These are phyloP conservation scores for Ustilago tritici DNA, from an alignment of 1,284 basidiomycete genomes.

Conservation along the genomic window DNA sequence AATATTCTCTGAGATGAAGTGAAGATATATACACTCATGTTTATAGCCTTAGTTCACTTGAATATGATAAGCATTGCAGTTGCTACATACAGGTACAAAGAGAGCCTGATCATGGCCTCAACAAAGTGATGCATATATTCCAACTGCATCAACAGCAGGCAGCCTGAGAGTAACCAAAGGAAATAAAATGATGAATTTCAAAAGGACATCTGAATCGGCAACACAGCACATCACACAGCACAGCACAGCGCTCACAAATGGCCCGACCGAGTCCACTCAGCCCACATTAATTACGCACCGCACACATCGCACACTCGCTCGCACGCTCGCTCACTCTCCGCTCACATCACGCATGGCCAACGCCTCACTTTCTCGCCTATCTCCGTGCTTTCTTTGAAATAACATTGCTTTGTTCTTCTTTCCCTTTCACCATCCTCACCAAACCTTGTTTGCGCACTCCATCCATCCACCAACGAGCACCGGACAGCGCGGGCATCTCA, in stretches of 20 bases:
- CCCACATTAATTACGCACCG: conserved; percentile 5
- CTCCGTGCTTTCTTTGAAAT: not conserved
- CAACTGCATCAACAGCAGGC: not conserved
- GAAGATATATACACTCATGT: no score
- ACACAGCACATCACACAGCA: not conserved
- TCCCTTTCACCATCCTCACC: conserved; percentile 4
- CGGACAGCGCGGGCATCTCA: not conserved
- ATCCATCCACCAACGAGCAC: not conserved
- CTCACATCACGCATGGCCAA: not conserved
- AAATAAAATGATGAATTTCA: conserved; percentile 4
- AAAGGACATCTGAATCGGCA: not conserved
- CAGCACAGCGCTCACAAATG: not conserved
- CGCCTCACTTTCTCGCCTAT: conserved; percentile 2
- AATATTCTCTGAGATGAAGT: no score
- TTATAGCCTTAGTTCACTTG: no score
- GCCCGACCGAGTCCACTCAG: conserved; percentile 3
- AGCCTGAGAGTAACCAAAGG: conserved; percentile 2
- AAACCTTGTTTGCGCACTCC: conserved; percentile 12
- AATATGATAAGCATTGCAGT: no score
- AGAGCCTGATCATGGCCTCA: no score
- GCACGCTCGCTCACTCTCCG: not conserved
- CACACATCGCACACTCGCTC: conserved; percentile 11
- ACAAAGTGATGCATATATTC: no score
- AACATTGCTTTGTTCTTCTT: not conserved
- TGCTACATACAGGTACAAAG: no score